Conservation (phyloP, 2,329 filamentous ascomycete species). For the Colletotrichum euphorbiae region DNA sequence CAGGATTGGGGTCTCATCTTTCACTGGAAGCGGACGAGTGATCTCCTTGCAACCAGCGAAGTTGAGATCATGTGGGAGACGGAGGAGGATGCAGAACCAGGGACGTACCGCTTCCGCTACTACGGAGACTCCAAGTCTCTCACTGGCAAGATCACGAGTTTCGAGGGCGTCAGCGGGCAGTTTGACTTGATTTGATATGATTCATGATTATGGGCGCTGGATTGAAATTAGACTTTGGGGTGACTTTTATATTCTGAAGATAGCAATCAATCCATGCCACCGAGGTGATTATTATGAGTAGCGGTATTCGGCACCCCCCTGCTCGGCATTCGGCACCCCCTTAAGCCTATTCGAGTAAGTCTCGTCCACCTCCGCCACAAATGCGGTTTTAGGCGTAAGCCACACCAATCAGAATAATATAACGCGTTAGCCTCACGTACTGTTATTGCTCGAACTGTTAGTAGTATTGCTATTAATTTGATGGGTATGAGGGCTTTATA, state of each 20-base stretch:
- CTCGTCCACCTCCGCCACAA: too few relatives aligned
- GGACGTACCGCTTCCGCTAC: constrained; percentile 81
- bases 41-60: constrained; percentile 78
- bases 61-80: constrained; percentile 85
- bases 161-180: constrained; percentile 73
- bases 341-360: too few relatives aligned
- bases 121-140: constrained; percentile 82
- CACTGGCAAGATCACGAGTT: constrained; percentile 71
- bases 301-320: too few relatives aligned
- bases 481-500: too few relatives aligned
- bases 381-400: too few relatives aligned
- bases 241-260: constrained; percentile 2
- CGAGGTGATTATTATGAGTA: too few relatives aligned
- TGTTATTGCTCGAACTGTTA: too few relatives aligned
- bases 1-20: constrained; percentile 86
- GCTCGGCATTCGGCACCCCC: too few relatives aligned
- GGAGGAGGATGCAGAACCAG: constrained; percentile 67
- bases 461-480: too few relatives aligned
- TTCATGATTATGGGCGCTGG: background rate
- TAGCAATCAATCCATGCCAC: too few relatives aligned
- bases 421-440: too few relatives aligned
- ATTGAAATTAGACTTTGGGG: background rate
- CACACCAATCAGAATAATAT: too few relatives aligned
- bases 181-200: constrained; percentile 52
- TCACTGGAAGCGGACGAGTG: constrained; percentile 80